Evolutionary conservation across 306 rosid species (phyloP).

Genomic region (Malus sieversii): DNA sequence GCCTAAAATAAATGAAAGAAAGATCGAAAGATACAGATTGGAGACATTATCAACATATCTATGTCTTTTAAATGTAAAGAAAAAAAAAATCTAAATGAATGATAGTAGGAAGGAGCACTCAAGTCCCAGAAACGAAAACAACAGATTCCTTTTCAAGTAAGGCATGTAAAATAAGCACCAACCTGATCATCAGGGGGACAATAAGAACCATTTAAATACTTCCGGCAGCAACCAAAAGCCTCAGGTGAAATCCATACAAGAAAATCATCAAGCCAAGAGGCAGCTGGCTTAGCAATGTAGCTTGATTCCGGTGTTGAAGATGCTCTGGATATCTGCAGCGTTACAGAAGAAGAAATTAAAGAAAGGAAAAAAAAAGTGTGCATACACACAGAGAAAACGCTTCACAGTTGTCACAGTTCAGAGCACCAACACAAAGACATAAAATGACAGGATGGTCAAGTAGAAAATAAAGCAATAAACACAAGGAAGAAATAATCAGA

Average conservation of each 20-base stretch:
- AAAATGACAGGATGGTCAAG: neutral
- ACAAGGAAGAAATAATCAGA: neutral
- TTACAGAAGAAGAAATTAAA: conserved; percentile 2
- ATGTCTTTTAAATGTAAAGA: neutral
- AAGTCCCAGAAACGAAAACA: conserved; percentile 3
- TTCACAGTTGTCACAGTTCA: neutral
- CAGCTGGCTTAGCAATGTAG: conserved; percentile 96
- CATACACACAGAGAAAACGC: neutral
- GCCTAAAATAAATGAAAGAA: neutral
- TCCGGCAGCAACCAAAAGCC: conserved; percentile 98
- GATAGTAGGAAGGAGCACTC: neutral
- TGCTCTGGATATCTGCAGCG: conserved; percentile 79
- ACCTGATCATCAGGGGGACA: conserved; percentile 99
- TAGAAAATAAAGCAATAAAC: neutral
- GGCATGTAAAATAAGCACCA: conserved; percentile 14
- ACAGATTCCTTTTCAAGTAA: conserved; percentile 5
- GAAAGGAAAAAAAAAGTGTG: neutral
- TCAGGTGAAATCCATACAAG: conserved; percentile 98
- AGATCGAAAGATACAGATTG: neutral
- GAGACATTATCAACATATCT: neutral
- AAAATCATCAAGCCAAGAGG: conserved; percentile 99
- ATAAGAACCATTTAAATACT: conserved; percentile 73
- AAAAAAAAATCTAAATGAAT: neutral
- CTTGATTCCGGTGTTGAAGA: conserved; percentile 65
- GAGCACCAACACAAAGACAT: neutral